Percentiles rank a stretch among this genome's conserved stretches.
phyloP scores from a whole-genome alignment of 73 alveolate genomes.

The Uronychia setigera region DNA sequence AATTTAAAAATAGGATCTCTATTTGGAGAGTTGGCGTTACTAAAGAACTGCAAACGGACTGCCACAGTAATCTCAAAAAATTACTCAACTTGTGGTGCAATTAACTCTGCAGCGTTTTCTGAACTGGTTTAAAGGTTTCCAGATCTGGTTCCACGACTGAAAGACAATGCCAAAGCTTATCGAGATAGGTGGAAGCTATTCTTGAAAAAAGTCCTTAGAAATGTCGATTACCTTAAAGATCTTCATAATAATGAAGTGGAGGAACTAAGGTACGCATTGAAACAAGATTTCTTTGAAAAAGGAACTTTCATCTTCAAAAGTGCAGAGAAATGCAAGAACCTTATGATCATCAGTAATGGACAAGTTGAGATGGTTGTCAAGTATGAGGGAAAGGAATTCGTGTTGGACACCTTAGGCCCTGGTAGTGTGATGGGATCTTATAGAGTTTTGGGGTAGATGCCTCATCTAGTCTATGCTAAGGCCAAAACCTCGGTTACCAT shows the following conservation, averaged over 20 bases:
- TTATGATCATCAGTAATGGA: slow-evolving; percentile 20
- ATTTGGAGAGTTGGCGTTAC: slow-evolving; percentile 39
- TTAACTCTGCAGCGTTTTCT: not conserved
- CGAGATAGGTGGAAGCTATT: slow-evolving; percentile 16
- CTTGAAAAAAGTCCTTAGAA: not conserved
- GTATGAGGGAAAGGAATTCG: not conserved
- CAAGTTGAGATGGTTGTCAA: slow-evolving; percentile 16
- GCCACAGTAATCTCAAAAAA: slow-evolving; percentile 27
- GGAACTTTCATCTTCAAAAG: not conserved
- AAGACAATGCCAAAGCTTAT: slow-evolving; percentile 1
- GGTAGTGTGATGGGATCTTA: slow-evolving; percentile 22
- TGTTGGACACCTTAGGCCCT: slow-evolving; percentile 10
- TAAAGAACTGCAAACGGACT: slow-evolving; percentile 16
- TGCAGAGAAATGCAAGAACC: not conserved
- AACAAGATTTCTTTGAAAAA: not conserved
- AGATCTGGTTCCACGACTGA: not conserved
- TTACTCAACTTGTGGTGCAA: slow-evolving; percentile 10
- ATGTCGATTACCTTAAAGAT: not conserved
- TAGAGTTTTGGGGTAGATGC: not conserved
- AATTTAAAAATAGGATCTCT: slow-evolving; percentile 2
- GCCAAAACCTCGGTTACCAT: not conserved
- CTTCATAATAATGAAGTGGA: not conserved
- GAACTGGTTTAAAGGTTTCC: not conserved
- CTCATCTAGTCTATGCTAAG: not conserved
- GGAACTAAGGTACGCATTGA: slow-evolving; percentile 7